These are phyloP conservation scores for Hanseniaspora pseudoguilliermondii DNA, from an alignment of 805 yeast genomes.

Conservation along the genomic window DNA sequence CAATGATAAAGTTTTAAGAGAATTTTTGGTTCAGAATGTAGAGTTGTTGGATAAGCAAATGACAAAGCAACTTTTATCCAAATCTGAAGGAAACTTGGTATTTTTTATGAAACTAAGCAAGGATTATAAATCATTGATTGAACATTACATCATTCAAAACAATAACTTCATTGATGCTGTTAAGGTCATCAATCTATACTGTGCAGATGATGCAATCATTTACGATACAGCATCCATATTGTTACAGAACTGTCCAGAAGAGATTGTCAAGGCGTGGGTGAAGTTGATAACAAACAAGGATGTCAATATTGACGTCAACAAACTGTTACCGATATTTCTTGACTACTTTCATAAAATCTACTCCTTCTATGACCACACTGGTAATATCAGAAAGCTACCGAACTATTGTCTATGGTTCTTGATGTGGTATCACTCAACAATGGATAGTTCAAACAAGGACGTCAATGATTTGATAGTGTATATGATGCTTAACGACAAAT, in stretches of 20 bases:
- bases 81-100: slow-evolving; percentile 50
- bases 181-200: slow-evolving; percentile 40
- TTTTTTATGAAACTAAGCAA: slow-evolving; percentile 53
- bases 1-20: slow-evolving; percentile 9
- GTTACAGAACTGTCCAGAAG: slow-evolving; percentile 51
- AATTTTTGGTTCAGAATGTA: slow-evolving; percentile 21
- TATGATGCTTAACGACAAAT: slow-evolving; percentile 38
- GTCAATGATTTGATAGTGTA: slow-evolving; percentile 63
- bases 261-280: slow-evolving; percentile 72
- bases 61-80: slow-evolving; percentile 62
- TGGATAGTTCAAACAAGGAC: slow-evolving; percentile 31
- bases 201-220: slow-evolving; percentile 36
- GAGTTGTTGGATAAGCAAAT: slow-evolving; percentile 35
- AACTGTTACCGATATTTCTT: slow-evolving; percentile 62
- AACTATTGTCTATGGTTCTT: slow-evolving; percentile 6
- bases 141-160: slow-evolving; percentile 47
- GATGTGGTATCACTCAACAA: slow-evolving; percentile 6
- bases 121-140: slow-evolving; percentile 57
- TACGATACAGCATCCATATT: slow-evolving; percentile 61
- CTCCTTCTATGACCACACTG: slow-evolving; percentile 33
- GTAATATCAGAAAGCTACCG: not conserved
- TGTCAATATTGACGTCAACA: slow-evolving; percentile 41
- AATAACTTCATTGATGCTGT: slow-evolving; percentile 63
- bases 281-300: slow-evolving; percentile 29
- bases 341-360: slow-evolving; percentile 44